These are phyloP conservation scores for Dictyostelium purpureum DNA, from an alignment of 78 protist genomes.

Conservation along the genomic window DNA sequence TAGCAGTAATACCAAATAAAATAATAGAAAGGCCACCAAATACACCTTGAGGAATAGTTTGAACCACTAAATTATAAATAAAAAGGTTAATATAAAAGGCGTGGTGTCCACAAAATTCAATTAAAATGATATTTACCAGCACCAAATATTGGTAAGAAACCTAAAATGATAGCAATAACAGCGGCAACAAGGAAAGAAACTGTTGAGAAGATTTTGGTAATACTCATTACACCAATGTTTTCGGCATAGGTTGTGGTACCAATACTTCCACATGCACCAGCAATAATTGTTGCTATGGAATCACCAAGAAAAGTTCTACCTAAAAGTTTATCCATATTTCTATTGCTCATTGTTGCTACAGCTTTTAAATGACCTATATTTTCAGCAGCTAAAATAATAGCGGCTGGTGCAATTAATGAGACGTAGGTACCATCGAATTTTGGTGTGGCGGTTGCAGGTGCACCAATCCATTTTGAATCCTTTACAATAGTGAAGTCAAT, in stretches of 20 bases:
- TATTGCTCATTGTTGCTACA: constrained; percentile 12
- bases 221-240: constrained; percentile 64
- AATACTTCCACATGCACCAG: background rate
- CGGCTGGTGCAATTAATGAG: constrained; percentile 30
- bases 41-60: constrained; percentile 49
- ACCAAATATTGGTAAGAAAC: constrained; percentile 17
- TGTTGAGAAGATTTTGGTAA: constrained; percentile 16
- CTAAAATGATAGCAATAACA: constrained; percentile 3
- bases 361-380: constrained; percentile 51
- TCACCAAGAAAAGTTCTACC: constrained; percentile 45
- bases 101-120: no score
- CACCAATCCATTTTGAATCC: constrained; percentile 14
- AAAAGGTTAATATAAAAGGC: no score
- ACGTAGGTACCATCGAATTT: background rate
- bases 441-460: constrained; percentile 9
- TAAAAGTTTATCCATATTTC: background rate
- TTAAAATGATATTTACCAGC: no score
- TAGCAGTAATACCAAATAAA: constrained; percentile 35
- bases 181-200: background rate
- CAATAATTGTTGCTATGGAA: constrained; percentile 14
- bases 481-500: background rate
- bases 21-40: constrained; percentile 42
- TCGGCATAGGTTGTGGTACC: constrained; percentile 55
- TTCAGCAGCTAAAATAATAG: constrained; percentile 18
- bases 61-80: no score